Evolutionary conservation across 495 filamentous ascomycete species (phyloP).

Genomic region (Glonium stellatum): DNA sequence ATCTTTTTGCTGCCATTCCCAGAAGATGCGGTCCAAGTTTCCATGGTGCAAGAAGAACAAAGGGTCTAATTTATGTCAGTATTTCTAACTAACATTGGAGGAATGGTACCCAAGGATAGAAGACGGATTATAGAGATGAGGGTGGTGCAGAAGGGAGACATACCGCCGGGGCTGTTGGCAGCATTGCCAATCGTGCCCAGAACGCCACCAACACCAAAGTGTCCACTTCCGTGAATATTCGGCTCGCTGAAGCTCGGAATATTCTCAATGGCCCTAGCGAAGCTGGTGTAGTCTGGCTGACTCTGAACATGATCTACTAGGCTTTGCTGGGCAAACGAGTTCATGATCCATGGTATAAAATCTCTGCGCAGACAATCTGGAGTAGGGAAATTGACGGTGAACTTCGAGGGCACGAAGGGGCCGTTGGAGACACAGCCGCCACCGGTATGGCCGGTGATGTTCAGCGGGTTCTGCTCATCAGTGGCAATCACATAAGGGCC

Average conservation of each 20-base stretch:
- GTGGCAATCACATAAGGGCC: conserved; percentile 7
- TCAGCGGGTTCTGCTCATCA: conserved; percentile 1
- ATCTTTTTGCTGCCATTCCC: conserved; percentile 13
- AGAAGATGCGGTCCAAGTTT: conserved; percentile 15
- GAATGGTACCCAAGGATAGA: no score
- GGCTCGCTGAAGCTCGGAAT: conserved; percentile 13
- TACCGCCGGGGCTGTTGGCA: conserved; percentile 7
- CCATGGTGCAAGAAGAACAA: conserved; percentile 9
- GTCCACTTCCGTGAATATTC: conserved; percentile 16
- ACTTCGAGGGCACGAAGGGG: conserved; percentile 5
- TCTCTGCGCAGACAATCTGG: conserved; percentile 13
- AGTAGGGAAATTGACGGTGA: conserved; percentile 10
- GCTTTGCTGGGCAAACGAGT: conserved; percentile 4
- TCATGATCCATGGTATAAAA: conserved; percentile 14
- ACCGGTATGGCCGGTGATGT: conserved; percentile 12
- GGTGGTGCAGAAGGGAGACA: not conserved
- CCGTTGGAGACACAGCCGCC: conserved; percentile 16
- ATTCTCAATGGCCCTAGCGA: conserved; percentile 7
- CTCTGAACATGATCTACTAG: conserved; percentile 4
- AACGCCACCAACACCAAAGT: conserved; percentile 13
- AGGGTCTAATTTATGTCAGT: not conserved
- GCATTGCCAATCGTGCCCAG: conserved; percentile 14
- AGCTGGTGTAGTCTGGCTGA: conserved; percentile 9
- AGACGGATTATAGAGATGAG: not conserved
- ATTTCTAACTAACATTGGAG: not conserved